Evolutionary conservation across 2,329 filamentous ascomycete genomes (phyloP).

Genomic region (Arthrobotrys entomopaga): DNA sequence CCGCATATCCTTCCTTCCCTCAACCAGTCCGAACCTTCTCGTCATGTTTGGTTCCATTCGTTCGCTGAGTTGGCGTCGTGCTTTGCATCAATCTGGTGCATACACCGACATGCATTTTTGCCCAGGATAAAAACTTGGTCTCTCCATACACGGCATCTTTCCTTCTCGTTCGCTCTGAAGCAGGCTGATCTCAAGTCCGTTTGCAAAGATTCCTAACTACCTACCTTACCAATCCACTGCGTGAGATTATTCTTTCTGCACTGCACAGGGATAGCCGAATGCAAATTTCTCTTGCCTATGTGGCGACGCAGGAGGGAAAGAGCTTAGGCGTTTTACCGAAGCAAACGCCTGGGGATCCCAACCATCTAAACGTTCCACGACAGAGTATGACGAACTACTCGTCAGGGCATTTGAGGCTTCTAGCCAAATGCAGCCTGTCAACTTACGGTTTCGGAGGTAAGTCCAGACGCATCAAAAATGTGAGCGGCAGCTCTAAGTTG

Average conservation of each 20-base stretch:
- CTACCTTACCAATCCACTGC: conserved; percentile 40
- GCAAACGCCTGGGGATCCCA: conserved; percentile 44
- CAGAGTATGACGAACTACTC: conserved; percentile 44
- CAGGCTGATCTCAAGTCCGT: conserved; percentile 51
- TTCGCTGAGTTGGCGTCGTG: conserved; percentile 49
- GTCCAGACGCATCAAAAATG: conserved; percentile 23
- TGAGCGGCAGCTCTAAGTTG: conserved; percentile 8
- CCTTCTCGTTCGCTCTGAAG: conserved; percentile 43
- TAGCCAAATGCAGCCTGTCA: conserved; percentile 48
- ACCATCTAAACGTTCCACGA: conserved; percentile 53
- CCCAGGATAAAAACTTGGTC: conserved; percentile 52
- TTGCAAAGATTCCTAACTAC: conserved; percentile 46
- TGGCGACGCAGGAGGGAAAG: conserved; percentile 55
- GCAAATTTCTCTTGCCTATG: conserved; percentile 51
- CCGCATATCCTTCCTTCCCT: conserved; percentile 52
- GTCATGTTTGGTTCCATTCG: conserved; percentile 35
- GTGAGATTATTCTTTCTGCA: conserved; percentile 54
- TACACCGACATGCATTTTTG: conserved; percentile 49
- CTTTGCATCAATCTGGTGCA: conserved; percentile 53
- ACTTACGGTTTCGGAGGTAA: conserved; percentile 53
- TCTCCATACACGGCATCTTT: conserved; percentile 39
- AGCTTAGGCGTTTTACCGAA: conserved; percentile 51
- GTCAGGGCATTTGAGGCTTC: conserved; percentile 41
- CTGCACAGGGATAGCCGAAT: conserved; percentile 36
- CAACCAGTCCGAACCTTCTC: conserved; percentile 54